Conservation (phyloP, 192 early-diverging fungal genomes). For the Backusella macrospora region DNA sequence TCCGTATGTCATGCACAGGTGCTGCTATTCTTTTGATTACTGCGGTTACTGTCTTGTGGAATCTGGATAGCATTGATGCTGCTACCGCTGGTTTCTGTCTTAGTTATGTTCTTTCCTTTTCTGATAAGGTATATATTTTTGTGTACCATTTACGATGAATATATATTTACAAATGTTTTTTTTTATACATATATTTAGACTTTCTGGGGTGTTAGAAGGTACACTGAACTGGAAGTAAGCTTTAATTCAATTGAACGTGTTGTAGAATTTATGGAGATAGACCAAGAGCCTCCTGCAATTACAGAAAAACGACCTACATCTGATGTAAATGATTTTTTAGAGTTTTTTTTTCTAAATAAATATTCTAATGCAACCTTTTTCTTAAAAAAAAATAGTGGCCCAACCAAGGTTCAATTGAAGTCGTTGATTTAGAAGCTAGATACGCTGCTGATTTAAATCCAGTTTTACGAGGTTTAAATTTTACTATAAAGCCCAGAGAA, state of each 20-base stretch:
- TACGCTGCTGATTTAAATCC: conserved; percentile 72
- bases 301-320: conserved; percentile 55
- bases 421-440: conserved; percentile 71
- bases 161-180: neutral
- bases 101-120: conserved; percentile 72
- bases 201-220: conserved; percentile 65
- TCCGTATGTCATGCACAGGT: conserved; percentile 75
- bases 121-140: conserved; percentile 67
- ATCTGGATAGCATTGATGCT: conserved; percentile 59
- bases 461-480: conserved; percentile 76
- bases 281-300: conserved; percentile 76
- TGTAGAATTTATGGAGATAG: conserved; percentile 78
- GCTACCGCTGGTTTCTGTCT: conserved; percentile 84
- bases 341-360: neutral
- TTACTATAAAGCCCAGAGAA: conserved; percentile 61
- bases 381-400: conserved; percentile 62
- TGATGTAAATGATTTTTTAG: conserved; percentile 35
- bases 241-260: conserved; percentile 88
- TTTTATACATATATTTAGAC: conserved; percentile 40
- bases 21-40: conserved; percentile 68
- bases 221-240: conserved; percentile 77
- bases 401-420: conserved; percentile 66
- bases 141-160: conserved; percentile 49
- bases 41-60: conserved; percentile 61
- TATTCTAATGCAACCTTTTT: neutral